These are phyloP conservation scores for Apophysomyces ossiformis DNA, from an alignment of 371 early-diverging fungal genomes.

Conservation along the genomic window DNA sequence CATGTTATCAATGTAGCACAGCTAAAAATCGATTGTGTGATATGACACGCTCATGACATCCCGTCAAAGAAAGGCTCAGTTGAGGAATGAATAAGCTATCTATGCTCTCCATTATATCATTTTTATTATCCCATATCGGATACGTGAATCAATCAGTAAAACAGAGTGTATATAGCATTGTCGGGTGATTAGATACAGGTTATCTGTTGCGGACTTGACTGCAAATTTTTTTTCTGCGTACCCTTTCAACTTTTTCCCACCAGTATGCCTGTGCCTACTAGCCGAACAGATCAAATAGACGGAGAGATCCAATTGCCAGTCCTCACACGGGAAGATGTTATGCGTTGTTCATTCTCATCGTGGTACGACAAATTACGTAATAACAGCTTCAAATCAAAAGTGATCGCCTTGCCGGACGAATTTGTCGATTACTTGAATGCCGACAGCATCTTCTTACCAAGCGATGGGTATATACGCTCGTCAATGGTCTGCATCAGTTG, in stretches of 20 bases:
- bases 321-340: slow-evolving; percentile 58
- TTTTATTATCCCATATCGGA: no score
- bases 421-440: slow-evolving; percentile 84
- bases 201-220: no score
- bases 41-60: neutral
- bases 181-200: no score
- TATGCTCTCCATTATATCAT: no score
- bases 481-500: neutral
- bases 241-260: neutral
- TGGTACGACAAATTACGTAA: slow-evolving; percentile 78
- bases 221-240: no score
- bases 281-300: neutral
- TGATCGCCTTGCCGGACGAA: slow-evolving; percentile 71
- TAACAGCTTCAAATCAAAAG: slow-evolving; percentile 69
- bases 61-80: no score
- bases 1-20: slow-evolving; percentile 3
- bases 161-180: no score
- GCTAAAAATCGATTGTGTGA: neutral
- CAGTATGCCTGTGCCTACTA: neutral
- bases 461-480: slow-evolving; percentile 48
- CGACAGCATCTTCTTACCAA: slow-evolving; percentile 85
- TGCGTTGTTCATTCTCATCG: slow-evolving; percentile 71
- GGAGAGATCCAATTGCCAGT: slow-evolving; percentile 37
- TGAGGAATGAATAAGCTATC: no score
- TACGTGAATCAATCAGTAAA: no score